Percentiles rank a stretch among this genome's conserved stretches.
Conservation (phyloP, 768 basidiomycete genomes). For the Grammothele lineata region DNA sequence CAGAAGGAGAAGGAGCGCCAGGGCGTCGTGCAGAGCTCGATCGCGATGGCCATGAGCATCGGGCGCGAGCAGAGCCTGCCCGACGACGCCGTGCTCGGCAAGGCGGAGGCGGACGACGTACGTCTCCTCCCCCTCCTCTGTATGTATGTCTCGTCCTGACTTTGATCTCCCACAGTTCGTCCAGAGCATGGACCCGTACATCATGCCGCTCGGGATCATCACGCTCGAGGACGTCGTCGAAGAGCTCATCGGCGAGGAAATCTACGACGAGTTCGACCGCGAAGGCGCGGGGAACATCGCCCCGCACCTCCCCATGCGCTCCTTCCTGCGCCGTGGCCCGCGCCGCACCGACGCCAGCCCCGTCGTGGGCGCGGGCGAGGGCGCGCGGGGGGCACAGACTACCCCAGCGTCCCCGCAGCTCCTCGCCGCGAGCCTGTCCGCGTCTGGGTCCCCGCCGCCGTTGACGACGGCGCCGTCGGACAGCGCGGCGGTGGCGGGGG, state of each 20-base stretch:
- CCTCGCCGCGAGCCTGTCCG: background rate
- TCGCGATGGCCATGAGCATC: conserved; percentile 21
- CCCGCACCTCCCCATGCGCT: conserved; percentile 15
- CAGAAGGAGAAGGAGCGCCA: conserved; percentile 22
- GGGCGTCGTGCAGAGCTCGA: conserved; percentile 23
- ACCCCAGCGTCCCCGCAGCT: conserved; percentile 5
- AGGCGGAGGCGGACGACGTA: conserved; percentile 64
- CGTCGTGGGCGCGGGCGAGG: background rate
- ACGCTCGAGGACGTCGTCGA: conserved; percentile 88
- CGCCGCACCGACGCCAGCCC: conserved; percentile 3
- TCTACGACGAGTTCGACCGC: conserved; percentile 83
- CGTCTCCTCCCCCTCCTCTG: conserved; percentile 14
- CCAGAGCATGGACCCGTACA: conserved; percentile 68
- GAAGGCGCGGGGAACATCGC: conserved; percentile 40
- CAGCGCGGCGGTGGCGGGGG: conserved; percentile 5
- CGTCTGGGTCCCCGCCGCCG: background rate
- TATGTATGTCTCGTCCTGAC: background rate
- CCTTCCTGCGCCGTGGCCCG: conserved; percentile 8
- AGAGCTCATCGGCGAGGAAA: conserved; percentile 87
- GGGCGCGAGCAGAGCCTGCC: conserved; percentile 71
- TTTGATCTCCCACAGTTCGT: conserved; percentile 48
- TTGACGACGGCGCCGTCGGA: background rate
- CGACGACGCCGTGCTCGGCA: conserved; percentile 72
- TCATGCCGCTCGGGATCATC: conserved; percentile 82
- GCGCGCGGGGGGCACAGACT: conserved; percentile 3